Conservation (phyloP, 1,284 basidiomycete species). For the Ustilago trichophora region DNA sequence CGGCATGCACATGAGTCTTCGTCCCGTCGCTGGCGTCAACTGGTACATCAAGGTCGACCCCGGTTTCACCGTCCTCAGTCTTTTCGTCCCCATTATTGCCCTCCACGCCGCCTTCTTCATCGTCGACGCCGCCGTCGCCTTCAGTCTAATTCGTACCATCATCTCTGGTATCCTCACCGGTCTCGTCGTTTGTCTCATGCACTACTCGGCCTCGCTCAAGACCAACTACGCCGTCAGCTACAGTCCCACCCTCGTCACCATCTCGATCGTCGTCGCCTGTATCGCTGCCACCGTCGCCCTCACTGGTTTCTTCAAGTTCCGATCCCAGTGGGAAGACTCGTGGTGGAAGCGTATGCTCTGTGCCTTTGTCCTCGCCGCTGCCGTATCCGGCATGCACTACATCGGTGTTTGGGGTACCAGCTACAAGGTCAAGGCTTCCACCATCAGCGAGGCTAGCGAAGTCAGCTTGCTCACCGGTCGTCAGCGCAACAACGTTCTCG, state of each 20-base stretch:
- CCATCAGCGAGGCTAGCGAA: slow-evolving; percentile 19
- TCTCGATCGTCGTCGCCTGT: slow-evolving; percentile 69
- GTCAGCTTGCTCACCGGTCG: slow-evolving; percentile 47
- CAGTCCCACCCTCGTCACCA: slow-evolving; percentile 67
- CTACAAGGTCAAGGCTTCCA: slow-evolving; percentile 63
- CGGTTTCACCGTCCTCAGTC: slow-evolving; percentile 70
- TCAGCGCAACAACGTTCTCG: slow-evolving; percentile 65
- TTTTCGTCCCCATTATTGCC: slow-evolving; percentile 69
- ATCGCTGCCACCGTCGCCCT: slow-evolving; percentile 69
- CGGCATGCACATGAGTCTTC: slow-evolving; percentile 68
- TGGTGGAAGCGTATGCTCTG: slow-evolving; percentile 70
- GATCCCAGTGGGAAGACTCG: slow-evolving; percentile 69
- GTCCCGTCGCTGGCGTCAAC: slow-evolving; percentile 64
- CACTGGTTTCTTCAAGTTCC: slow-evolving; percentile 69
- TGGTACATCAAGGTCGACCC: slow-evolving; percentile 68
- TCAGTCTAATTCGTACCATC: slow-evolving; percentile 67
- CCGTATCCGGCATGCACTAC: slow-evolving; percentile 71
- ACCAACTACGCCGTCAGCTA: slow-evolving; percentile 63
- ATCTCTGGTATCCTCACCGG: slow-evolving; percentile 78
- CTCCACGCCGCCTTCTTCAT: slow-evolving; percentile 69
- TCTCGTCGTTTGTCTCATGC: slow-evolving; percentile 75
- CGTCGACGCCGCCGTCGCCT: slow-evolving; percentile 68
- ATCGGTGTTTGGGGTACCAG: slow-evolving; percentile 69
- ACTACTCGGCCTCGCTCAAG: slow-evolving; percentile 69
- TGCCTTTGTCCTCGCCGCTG: slow-evolving; percentile 67